Evolutionary conservation across 306 rosid genomes (phyloP).

Genomic region (Prunus persica): Prunus_persica_NCBIv2 NC_034014.1:26365501-26366000

Average conservation of each 20-base stretch:
- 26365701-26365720: constrained; percentile 31
- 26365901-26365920: not conserved
- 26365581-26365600: constrained; percentile 23
- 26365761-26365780: too few relatives aligned
- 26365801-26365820: not conserved
- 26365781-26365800: not conserved
- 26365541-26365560: constrained; percentile 17
- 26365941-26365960: not conserved
- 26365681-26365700: constrained; percentile 30
- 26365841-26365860: not conserved
- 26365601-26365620: constrained; percentile 24
- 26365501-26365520: constrained; percentile 23
- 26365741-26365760: not conserved
- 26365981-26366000: not conserved
- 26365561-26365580: constrained; percentile 25
- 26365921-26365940: not conserved
- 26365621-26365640: constrained; percentile 17
- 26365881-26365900: not conserved
- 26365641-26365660: constrained; percentile 28
- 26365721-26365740: not conserved
- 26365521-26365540: constrained; percentile 14
- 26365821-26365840: not conserved
- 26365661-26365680: constrained; percentile 24
- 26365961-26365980: not conserved
- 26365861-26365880: not conserved